Base-by-base conservation (phyloP, 768 basidiomycete species). In the Naganishia antarctica region DNA sequence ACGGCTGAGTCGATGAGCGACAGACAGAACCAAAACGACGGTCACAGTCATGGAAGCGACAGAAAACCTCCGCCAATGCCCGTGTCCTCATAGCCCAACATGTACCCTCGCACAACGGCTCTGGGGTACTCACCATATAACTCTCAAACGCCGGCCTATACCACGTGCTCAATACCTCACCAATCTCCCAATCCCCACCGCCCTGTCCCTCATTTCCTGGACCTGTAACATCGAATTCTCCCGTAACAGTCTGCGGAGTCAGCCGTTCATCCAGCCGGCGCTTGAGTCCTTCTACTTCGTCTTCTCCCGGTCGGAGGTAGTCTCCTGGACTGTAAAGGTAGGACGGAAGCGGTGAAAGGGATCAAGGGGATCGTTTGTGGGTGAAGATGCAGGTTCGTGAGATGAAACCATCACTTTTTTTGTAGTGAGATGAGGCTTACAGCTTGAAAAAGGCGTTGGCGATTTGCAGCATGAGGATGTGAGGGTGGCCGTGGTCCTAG, bases 381-480 rank as follows among this genome's bases (percentile, higher is more conserved):
- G n/a, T n/a, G n/a, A n/a, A n/a, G n/a, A n/a, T n/a, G n/a, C n/a
- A n/a, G n/a, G n/a, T n/a, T n/a, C n/a, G n/a, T n/a, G n/a, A n/a
- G n/a, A n/a, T n/a, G n/a, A n/a, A n/a, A n/a, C n/a, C n/a, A n/a
- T n/a, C n/a, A n/a, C 34, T 15, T 37, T 37, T 37, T 37, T 7
- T 37, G 34, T 7, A 34, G 50, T 65, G 50, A 37, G 50, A 44
- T 61, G 21, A 40, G 40, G 26, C 62, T 40, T 63, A 91, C 91
- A 99, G 85, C 78, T 98, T 97, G 83, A 97, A 98, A 79, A 98
- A 99, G 16, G 92, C 91, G 76, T 96, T 97, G 23, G 93, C 96
- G 74, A 99, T 96, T 74, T 98, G 96, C 5, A 97, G 84, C 87
- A 98, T 92, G 69, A 99, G 85, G 66, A 98, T 91, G 73, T 99